Base-by-base conservation (phyloP, 75 land plant species). In the Azolla pinnata region DNA sequence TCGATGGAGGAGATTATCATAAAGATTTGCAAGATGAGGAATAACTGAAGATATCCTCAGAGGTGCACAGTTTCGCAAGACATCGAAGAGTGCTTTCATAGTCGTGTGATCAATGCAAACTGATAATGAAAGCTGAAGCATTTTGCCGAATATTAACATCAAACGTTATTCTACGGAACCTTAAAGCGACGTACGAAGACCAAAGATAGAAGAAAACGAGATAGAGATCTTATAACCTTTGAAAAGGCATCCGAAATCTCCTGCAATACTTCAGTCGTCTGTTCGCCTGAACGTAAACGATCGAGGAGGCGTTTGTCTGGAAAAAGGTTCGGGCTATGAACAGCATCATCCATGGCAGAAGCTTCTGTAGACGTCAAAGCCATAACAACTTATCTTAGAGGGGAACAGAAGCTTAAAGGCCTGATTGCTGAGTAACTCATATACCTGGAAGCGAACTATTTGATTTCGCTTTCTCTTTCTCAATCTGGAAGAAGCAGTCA, bases 1-100 rank as follows among this genome's bases (percentile, higher is more conserved):
- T 40, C 19, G 30, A 24, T 33, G 58, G n/a, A 64, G 32, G 14
- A 64, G 30, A 50, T 24, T 53, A 26, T 64, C 67, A 42, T 54
- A 64, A 2, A 44, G 9, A 2, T 3, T 55, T 42, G 67, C 59
- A 14, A 64, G 28, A 1, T n/a, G 29, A 4, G 52, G 32, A 2
- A 47, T 18, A 27, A 62, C 54, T 26, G 29, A 3, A 14, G 29
- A 52, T 14, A 52, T 52, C 54, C 25, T 23, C 29, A 24, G 27
- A 52, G 14, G 29, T 19, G 24, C 29, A 52, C 54, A 52, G 25
- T 27, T 52, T 27, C 54, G 54, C 26, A 52, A 29, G 29, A 26
- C 4, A 52, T 52, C 29, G 24, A 19, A 52, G 4, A 52, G 2
- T 29, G 24, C 27, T 2, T 2, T 1, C 24, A 52, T 26, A 52